A percentile compares a stretch with the other conserved stretches of the same genome.
Evolutionary conservation across 306 rosid genomes (phyloP).

Genomic region (Casuarina cunninghamiana): DNA sequence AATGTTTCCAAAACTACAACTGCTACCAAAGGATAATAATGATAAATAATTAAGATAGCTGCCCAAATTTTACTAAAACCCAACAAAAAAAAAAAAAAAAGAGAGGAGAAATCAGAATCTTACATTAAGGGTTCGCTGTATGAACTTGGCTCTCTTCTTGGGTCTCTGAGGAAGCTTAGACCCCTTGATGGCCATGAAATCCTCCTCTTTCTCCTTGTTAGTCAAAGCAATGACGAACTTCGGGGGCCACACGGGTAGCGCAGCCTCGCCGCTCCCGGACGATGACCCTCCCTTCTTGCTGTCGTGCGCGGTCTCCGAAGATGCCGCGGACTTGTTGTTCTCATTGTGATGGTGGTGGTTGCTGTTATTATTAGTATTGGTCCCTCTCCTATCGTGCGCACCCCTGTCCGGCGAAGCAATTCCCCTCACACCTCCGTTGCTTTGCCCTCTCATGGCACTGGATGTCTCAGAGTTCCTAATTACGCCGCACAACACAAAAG

Average conservation of each 20-base stretch:
- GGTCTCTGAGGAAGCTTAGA: slow-evolving; percentile 92
- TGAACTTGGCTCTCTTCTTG: slow-evolving; percentile 80
- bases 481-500: slow-evolving; percentile 13
- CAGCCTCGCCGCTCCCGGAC: slow-evolving; percentile 80
- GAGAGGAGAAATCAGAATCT: slow-evolving; percentile 34
- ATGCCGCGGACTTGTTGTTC: slow-evolving; percentile 64
- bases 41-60: background rate
- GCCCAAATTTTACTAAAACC: background rate
- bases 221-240: slow-evolving; percentile 90
- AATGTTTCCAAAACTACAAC: background rate
- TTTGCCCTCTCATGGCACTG: slow-evolving; percentile 76
- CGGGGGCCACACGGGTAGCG: slow-evolving; percentile 75
- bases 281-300: slow-evolving; percentile 93
- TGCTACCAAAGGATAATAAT: background rate
- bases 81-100: background rate
- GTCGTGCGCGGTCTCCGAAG: slow-evolving; percentile 91
- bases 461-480: slow-evolving; percentile 76
- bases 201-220: slow-evolving; percentile 93
- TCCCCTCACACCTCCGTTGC: slow-evolving; percentile 75
- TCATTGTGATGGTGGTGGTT: slow-evolving; percentile 33
- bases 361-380: slow-evolving; percentile 25
- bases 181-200: slow-evolving; percentile 86
- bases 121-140: slow-evolving; percentile 92
- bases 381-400: slow-evolving; percentile 83
- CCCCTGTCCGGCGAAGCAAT: slow-evolving; percentile 83